These are phyloP conservation scores for Rhizopus arrhizus DNA, from an alignment of 371 early-diverging fungal species.

Conservation along the genomic window DNA sequence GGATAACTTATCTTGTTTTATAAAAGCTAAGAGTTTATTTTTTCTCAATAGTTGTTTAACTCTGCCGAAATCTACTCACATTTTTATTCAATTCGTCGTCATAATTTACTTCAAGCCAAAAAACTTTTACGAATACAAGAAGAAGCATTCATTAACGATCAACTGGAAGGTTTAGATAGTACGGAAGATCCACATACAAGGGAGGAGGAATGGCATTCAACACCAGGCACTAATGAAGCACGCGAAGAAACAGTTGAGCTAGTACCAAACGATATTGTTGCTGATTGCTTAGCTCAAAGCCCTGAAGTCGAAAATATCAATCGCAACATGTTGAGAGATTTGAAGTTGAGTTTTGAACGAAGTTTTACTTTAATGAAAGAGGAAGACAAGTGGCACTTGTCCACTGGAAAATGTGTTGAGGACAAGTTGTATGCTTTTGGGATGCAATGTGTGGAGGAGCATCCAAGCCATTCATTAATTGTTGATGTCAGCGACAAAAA, in stretches of 20 bases:
- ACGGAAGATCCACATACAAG: too few relatives aligned
- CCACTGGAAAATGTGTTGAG: slow-evolving; percentile 29
- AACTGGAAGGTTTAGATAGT: neutral
- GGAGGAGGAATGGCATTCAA: neutral
- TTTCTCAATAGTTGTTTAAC: slow-evolving; percentile 1
- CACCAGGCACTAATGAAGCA: neutral
- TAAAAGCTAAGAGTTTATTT: neutral
- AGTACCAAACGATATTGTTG: neutral
- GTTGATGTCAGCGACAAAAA: slow-evolving; percentile 11
- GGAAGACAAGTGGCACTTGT: slow-evolving; percentile 19
- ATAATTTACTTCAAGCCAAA: slow-evolving; percentile 6
- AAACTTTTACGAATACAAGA: slow-evolving; percentile 2
- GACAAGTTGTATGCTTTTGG: slow-evolving; percentile 27
- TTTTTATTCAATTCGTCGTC: slow-evolving; percentile 6
- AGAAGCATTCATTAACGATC: neutral
- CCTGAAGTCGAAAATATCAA: neutral
- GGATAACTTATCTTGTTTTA: neutral
- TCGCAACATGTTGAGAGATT: neutral
- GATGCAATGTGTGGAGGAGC: slow-evolving; percentile 20
- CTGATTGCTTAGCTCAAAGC: neutral
- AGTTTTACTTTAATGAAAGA: slow-evolving; percentile 10
- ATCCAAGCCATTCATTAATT: slow-evolving; percentile 16
- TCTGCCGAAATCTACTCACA: slow-evolving; percentile 1
- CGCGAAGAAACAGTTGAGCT: neutral
- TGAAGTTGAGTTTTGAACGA: slow-evolving; percentile 2